Evolutionary conservation across 148 eudicot species (phyloP), one percentile per base, ranked within the genome.

Genomic region (Fagopyrum esculentum): DNA sequence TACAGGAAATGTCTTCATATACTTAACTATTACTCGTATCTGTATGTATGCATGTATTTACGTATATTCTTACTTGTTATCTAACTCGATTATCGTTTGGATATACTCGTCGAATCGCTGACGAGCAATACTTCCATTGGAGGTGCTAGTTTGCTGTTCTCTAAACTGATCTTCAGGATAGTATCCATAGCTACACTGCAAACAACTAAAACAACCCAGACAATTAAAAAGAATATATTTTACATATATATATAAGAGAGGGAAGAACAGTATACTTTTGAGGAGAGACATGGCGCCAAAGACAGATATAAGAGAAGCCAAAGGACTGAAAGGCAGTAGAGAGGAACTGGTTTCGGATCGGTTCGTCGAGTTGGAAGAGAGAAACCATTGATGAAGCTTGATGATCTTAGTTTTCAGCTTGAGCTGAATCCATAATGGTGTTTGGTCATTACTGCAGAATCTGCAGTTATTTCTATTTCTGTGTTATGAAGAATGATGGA

Each of bases 221-320:
- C 4, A 11, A 11, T 63, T 35, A 57, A 19, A 56, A 55, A 52
- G 5, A 52, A 12, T 12, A 51, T 3, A 51, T 11, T 1, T n/a
- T 35, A 35, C 40, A 55, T 55, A 16, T 55, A 5, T 4, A 4
- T 7, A 55, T 13, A 59, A 19, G 64, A 19, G 85, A 75, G 52
- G 76, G 75, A 12, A 60, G 4, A 1, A 7, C 3, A 40, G 5
- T 17, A 75, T 83, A 84, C 86, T 78, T 82, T 66, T 75, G 75
- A 76, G 73, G 82, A 57, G 88, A 81, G 1, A 81, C 61, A 78
- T 81, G 86, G 12, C 76, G 78, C 99, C 99, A 92, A 6, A 95
- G 91, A 81, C 91, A 92, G 81, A 90, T 85, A 80, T 90, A 89
- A 51, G 85, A 80, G 80, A 76, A 87, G 44, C 83, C 85, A 68